Evolutionary conservation across 805 yeast genomes (phyloP), one percentile per base, ranked within the genome.

Genomic region (Teunomyces lycoperdinae): DNA sequence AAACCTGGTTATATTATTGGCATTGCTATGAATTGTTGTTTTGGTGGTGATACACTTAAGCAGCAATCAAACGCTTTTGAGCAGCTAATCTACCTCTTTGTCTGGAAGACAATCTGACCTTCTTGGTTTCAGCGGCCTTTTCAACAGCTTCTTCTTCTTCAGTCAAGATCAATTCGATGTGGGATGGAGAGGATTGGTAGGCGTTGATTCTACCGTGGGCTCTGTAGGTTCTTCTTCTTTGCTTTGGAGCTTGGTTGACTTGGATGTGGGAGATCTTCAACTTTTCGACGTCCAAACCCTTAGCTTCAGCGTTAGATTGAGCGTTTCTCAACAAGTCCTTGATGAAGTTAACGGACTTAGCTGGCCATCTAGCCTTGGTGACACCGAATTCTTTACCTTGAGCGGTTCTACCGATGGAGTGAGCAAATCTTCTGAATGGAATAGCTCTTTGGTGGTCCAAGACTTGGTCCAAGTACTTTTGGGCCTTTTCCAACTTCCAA

Each of bases 181-280:
- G 99, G 70, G 95, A 91, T 75, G 99, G 99, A 68, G 91, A 82
- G 55, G 98, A 89, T 83, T 90, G 95, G 94, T 90, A 94, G 70
- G 97, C 96, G 81, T 92, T 94, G 76, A 90, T 89, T 87, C 99
- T 94, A 88, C 99, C 99, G 87, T 92, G 98, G 70, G 99, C 99
- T 87, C 99, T 91, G 96, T 82, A 94, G 72, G 99, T 94, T 83
- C 99, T 90, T 84, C 99, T 92, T 85, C 98, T 94, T 83, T 89
- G 96, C 82, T 90, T 90, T 81, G 99, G 99, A 70, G 99, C 99
- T 78, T 90, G 96, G 96, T 94, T 94, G 72, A 92, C 99, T 84
- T 94, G 99, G 75, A 94, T 92, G 88, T 94, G 98, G 65, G 96
- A 85, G 71, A 94, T 84, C 80, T 86, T 87, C 74, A 94, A 87